Evolutionary conservation across 768 basidiomycete species (phyloP).

Genomic region (Boletus sp.): DNA sequence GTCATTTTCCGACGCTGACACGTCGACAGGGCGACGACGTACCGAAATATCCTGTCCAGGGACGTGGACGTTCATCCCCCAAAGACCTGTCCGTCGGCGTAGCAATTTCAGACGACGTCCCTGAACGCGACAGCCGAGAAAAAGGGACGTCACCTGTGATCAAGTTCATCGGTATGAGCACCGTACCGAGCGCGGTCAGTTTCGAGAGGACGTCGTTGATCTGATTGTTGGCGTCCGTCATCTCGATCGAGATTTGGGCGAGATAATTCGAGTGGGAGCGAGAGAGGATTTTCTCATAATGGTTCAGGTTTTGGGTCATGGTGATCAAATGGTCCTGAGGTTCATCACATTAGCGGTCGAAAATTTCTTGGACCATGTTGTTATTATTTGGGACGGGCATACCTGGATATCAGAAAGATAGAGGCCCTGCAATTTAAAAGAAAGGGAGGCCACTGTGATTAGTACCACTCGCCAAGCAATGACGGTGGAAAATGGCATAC

Average conservation of each 20-base stretch:
- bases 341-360: slow-evolving; percentile 1
- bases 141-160: slow-evolving; percentile 66
- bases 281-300: slow-evolving; percentile 99
- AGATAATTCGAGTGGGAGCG: slow-evolving; percentile 99
- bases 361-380: background rate
- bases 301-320: slow-evolving; percentile 99
- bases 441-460: background rate
- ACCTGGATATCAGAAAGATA: slow-evolving; percentile 95
- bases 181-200: slow-evolving; percentile 94
- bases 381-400: background rate
- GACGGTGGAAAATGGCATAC: slow-evolving; percentile 41
- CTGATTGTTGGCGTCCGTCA: slow-evolving; percentile 99
- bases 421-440: slow-evolving; percentile 59
- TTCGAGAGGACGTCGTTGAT: slow-evolving; percentile 99
- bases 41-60: slow-evolving; percentile 73
- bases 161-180: slow-evolving; percentile 96
- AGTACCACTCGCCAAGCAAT: background rate
- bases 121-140: background rate
- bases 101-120: background rate
- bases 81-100: slow-evolving; percentile 54
- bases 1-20: too few species aligned
- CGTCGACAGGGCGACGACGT: background rate
- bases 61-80: slow-evolving; percentile 99
- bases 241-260: slow-evolving; percentile 99
- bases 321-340: slow-evolving; percentile 92